Base-by-base conservation (phyloP, 2,329 filamentous ascomycete species). In the Monosporascus sp. region DNA sequence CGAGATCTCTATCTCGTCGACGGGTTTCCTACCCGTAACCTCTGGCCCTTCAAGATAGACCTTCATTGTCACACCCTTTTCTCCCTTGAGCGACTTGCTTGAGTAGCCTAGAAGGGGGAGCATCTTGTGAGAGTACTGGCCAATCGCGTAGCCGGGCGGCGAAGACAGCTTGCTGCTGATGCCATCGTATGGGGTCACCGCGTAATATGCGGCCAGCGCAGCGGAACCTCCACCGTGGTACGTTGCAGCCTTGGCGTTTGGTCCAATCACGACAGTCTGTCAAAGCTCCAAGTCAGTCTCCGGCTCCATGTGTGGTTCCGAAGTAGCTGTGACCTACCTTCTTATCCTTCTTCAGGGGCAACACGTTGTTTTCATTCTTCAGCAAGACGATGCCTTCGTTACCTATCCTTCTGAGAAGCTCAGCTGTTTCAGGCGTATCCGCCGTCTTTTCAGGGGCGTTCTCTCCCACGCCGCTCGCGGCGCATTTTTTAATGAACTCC, bases 361-460 rank as follows among this genome's bases (percentile, higher is more conserved):
- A 73, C 0, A 86, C 66, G 15, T 73, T 74, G 38, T 78, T 78
- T 14, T 89, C 79, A 59, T 92, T 92, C 71, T 91, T 90, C 48
- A 91, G 72, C 14, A 92, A 74, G 1, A 91, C 87, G 8, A 89
- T 84, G 3, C 84, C 84, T 64, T 91, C 86, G 5, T 83, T 80
- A 18, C 85, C 86, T 24, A 88, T 77, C 51, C 78, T 76, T 18
- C 88, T 78, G 22, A 90, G 78, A 46, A 91, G 73, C 17, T 77
- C 78, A 5, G 84, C 79, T 38, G 83, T 84, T 65, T 87, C 79
- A 0, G 79, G 76, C 0, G 80, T 86, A 63, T 90, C 74, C 7
- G 76, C 72, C 0, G 72, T 76, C 48, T 69, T 72, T 65, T 86
- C 82, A 0, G 76, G 72, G 0, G 78, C 81, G 20, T 77, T 71